These are phyloP conservation scores for Xerocomellus amylosporus DNA, from an alignment of 768 basidiomycete species.

Conservation along the genomic window DNA sequence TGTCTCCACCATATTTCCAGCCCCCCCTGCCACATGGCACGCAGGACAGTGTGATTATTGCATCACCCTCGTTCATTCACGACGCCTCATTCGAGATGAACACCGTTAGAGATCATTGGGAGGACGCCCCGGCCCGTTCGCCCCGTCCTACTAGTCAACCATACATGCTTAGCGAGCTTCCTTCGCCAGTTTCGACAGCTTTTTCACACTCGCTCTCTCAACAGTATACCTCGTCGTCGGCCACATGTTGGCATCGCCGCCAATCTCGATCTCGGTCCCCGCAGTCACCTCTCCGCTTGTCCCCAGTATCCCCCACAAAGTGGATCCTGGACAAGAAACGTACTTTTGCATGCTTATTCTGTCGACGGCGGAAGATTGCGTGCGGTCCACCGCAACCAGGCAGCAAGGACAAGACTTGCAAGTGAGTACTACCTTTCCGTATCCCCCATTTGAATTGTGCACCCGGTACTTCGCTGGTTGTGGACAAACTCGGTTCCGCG, in stretches of 20 bases:
- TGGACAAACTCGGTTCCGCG: constrained; percentile 7
- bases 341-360: constrained; percentile 61
- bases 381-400: constrained; percentile 58
- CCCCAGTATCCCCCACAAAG: constrained; percentile 23
- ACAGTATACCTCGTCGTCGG: constrained; percentile 11
- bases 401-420: constrained; percentile 59
- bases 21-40: constrained; percentile 2
- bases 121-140: constrained; percentile 8
- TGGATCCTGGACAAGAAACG: constrained; percentile 49
- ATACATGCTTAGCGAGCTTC: constrained; percentile 19
- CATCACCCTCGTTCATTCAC: constrained; percentile 15
- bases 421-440: constrained; percentile 45
- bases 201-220: constrained; percentile 14
- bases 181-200: constrained; percentile 1
- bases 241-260: constrained; percentile 17
- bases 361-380: constrained; percentile 66
- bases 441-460: neutral
- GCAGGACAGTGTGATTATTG: constrained; percentile 14
- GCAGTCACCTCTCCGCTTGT: constrained; percentile 15
- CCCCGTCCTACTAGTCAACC: constrained; percentile 12
- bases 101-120: constrained; percentile 23
- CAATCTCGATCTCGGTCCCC: constrained; percentile 30
- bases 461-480: constrained; percentile 2
- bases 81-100: constrained; percentile 6
- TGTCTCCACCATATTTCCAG: constrained; percentile 23